These are phyloP conservation scores for Cladophialophora carrionii DNA, from an alignment of 2,329 filamentous ascomycete genomes.

Conservation along the genomic window DNA sequence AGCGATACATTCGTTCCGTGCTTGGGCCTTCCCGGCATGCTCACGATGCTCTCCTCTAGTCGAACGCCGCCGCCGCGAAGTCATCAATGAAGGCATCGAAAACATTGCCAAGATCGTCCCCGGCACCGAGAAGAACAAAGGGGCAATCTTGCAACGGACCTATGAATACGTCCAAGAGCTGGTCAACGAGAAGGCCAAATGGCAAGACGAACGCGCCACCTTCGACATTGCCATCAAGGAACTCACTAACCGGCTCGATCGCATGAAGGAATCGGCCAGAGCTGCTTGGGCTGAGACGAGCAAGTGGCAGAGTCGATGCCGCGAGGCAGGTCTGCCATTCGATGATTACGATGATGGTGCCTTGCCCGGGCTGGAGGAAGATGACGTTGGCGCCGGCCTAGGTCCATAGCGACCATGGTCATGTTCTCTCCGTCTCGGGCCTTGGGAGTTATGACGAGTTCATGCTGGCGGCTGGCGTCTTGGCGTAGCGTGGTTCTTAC, in stretches of 20 bases:
- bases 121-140: constrained; percentile 98
- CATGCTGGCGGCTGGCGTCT: background rate
- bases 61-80: constrained; percentile 92
- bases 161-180: constrained; percentile 94
- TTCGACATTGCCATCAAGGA: constrained; percentile 66
- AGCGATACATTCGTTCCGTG: background rate
- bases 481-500: background rate
- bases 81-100: constrained; percentile 98
- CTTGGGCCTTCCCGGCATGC: background rate
- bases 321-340: constrained; percentile 53
- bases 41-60: constrained; percentile 59
- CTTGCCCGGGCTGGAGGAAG: constrained; percentile 27
- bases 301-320: constrained; percentile 54
- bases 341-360: constrained; percentile 49
- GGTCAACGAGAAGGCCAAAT: constrained; percentile 36
- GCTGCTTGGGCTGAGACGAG: constrained; percentile 88
- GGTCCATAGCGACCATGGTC: constrained; percentile 8
- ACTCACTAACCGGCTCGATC: constrained; percentile 90
- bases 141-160: constrained; percentile 88
- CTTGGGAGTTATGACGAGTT: constrained; percentile 4
- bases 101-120: constrained; percentile 97
- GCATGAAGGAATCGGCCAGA: constrained; percentile 89
- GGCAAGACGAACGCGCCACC: constrained; percentile 51
- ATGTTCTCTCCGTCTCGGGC: background rate
- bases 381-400: constrained; percentile 22